Base-by-base conservation (phyloP, 2,329 filamentous ascomycete genomes). In the Pestalotiopsis sp. region DNA sequence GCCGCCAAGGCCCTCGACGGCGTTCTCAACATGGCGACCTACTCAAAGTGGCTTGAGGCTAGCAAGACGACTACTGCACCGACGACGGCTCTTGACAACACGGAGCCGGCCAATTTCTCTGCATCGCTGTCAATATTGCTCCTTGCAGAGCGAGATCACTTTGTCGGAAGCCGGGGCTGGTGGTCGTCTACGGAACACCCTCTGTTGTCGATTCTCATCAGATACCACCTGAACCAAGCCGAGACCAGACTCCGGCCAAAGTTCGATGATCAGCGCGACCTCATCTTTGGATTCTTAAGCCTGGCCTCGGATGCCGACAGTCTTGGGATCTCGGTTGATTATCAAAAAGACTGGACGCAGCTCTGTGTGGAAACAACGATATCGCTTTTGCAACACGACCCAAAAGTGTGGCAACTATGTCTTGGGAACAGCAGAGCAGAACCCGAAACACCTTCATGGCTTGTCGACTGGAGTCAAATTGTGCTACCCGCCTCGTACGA, bases 1-100 rank as follows among this genome's bases (percentile, higher is more conserved):
- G 72, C 72, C 4, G 72, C 69, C 20, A 67, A 72, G 57, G 69
- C 72, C 7, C 56, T 75, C 2, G 73, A 75, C 58, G 68, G 71
- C 36, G 72, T 74, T 14, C 73, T 75, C 17, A 74, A 75, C 63
- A 69, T 73, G 59, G 68, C 70, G 2, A 73, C 70, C n/a, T 70
- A 72, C 23, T 72, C 72, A 11, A 72, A 71, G 38, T 75, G 73
- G 73, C 68, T 75, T 17, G 70, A 70, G 7, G 49, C 73, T 4
- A 68, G 9, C 27, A 67, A 41, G 41, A 27, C 69, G 7, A 7
- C 69, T 1, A 64, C 13, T 25, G 31, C 57, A 17, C 60, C 67
- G 7, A 4, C 61, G 0, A 63, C 66, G 7, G 31, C 31, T 25
- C 67, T 74, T 1, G 66, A 68, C 23, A 68, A 52, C n/a, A 72